Conservation (phyloP, 1,139 yeast genomes). For the Torulaspora globosa region DNA sequence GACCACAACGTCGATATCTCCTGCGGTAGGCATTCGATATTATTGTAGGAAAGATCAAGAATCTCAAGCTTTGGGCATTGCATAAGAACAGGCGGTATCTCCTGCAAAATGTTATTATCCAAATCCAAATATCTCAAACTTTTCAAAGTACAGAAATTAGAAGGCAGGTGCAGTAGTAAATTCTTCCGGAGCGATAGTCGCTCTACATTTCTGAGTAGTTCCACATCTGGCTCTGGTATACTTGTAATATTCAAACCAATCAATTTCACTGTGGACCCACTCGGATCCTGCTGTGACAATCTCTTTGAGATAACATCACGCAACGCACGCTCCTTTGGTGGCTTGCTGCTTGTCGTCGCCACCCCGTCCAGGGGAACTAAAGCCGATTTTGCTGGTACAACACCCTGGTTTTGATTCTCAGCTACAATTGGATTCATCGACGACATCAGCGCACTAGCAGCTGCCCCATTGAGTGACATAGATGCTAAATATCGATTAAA, state of each 20-base stretch:
- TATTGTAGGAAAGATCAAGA: slow-evolving; percentile 63
- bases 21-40: slow-evolving; percentile 44
- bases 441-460: neutral
- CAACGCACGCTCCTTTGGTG: slow-evolving; percentile 7
- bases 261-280: slow-evolving; percentile 28
- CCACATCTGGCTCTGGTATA: slow-evolving; percentile 39
- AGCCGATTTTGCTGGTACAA: neutral
- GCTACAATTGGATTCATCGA: slow-evolving; percentile 1
- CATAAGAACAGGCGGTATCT: slow-evolving; percentile 49
- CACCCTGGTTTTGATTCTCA: neutral
- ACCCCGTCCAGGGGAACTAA: neutral
- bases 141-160: slow-evolving; percentile 44
- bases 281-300: slow-evolving; percentile 21
- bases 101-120: slow-evolving; percentile 53
- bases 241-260: slow-evolving; percentile 28
- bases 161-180: slow-evolving; percentile 47
- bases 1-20: slow-evolving; percentile 41
- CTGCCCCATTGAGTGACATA: neutral
- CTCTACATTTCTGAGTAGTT: slow-evolving; percentile 44
- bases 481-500: neutral
- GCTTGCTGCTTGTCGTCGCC: slow-evolving; percentile 2
- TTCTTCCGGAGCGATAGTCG: slow-evolving; percentile 54
- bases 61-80: slow-evolving; percentile 53
- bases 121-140: slow-evolving; percentile 60
- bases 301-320: slow-evolving; percentile 19